Conservation (phyloP, 169 alveolate genomes). For the Cryptosporidium xiaoi region DNA sequence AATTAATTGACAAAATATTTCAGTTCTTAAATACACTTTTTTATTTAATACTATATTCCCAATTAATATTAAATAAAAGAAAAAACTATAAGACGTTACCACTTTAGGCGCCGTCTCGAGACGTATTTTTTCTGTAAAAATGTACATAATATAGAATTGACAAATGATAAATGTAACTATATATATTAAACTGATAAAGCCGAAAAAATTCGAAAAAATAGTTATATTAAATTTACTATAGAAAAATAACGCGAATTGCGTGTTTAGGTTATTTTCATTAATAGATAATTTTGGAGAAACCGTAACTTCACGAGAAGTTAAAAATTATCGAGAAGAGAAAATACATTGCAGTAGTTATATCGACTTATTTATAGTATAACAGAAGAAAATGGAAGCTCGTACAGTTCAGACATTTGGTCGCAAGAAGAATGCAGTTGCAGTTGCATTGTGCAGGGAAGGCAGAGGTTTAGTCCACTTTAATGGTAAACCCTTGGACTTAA, state of each 20-base stretch:
- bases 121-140: not conserved
- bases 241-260: not conserved
- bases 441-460: conserved; percentile 94
- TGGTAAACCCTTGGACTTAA: conserved; percentile 94
- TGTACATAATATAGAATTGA: not conserved
- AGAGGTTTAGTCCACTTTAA: conserved; percentile 95
- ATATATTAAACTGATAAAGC: not conserved
- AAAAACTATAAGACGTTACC: conserved; percentile 37
- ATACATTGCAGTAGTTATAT: not conserved
- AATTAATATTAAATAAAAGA: not conserved
- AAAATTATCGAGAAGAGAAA: not conserved
- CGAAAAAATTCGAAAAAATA: not conserved
- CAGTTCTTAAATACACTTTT: no score
- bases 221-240: no score
- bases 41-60: no score
- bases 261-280: not conserved
- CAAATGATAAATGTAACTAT: not conserved
- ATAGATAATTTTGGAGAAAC: not conserved
- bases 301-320: not conserved
- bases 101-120: conserved; percentile 71
- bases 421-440: conserved; percentile 98
- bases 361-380: not conserved
- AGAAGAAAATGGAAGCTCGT: conserved; percentile 78
- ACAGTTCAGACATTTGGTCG: conserved; percentile 97
- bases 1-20: no score